Evolutionary conservation across 164 flowering plant genomes (phyloP), one percentile per base, ranked within the genome.

Genomic region (Magnolia sinica): DNA sequence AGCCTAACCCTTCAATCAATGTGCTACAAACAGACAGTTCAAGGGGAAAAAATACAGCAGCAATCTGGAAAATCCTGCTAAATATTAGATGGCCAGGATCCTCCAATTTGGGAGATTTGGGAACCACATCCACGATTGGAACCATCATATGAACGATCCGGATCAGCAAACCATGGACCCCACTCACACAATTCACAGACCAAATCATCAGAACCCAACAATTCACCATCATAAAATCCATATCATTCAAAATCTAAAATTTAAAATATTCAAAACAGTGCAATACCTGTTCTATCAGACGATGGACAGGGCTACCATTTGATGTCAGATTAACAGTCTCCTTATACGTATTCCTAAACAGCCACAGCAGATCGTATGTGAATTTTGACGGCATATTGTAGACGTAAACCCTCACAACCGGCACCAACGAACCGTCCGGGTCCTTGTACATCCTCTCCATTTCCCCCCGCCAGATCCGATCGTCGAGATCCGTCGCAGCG

Each of bases 221-320:
- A 55, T 55, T 55, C 61, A 55, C 3, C 13, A 11, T 55, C 61
- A 11, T 55, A 59, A n/a, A 49, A 18, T 49, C n/a, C 49, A 14
- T 14, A 49, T 20, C 45, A 50, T 31, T 14, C 10, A 68, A 61
- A 8, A 22, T 22, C 59, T 31, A 7, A 13, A 70, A 7, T 20
- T n/a, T 45, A 7, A 13, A 70, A 18, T 20, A 11, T 55, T 55
- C 11, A 55, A 55, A 55, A 55, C 61, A 55, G 4, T 37, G 45
- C 16, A 55, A 8, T 68, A 91, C 99, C 89, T 96, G 99, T 78
- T 96, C 97, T 68, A 96, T 92, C 20, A 96, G 77, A 7, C 99
- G 90, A 83, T 94, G 99, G 27, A 96, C 98, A 8, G 98, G 99
- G 81, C 98, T 94, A n/a, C 99, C 99, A 79, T 96, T 96, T 18